Evolutionary conservation across 1,284 basidiomycete genomes (phyloP).

Genomic region (Puccinia horiana): DNA sequence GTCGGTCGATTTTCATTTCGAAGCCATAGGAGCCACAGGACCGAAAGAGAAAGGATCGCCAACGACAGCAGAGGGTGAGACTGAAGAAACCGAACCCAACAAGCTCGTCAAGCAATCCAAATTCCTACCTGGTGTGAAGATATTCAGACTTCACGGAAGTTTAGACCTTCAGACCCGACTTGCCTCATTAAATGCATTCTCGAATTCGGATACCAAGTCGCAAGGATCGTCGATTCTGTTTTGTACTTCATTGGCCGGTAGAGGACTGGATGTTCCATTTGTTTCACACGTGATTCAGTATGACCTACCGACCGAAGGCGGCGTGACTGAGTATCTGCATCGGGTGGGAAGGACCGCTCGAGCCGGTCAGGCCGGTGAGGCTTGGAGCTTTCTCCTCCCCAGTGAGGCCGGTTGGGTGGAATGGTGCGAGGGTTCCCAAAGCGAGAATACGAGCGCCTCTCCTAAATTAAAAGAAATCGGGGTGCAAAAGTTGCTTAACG

Average conservation of each 20-base stretch:
- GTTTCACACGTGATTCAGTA: conserved; percentile 93
- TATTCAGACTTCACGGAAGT: conserved; percentile 93
- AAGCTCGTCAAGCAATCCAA: conserved; percentile 67
- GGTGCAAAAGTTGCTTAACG: conserved; percentile 71
- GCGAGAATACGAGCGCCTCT: conserved; percentile 58
- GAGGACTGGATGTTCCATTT: conserved; percentile 94
- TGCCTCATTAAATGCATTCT: conserved; percentile 76
- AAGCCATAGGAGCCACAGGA: conserved; percentile 68
- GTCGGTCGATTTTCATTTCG: conserved; percentile 96
- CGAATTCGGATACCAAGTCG: conserved; percentile 54
- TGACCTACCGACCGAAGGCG: conserved; percentile 95
- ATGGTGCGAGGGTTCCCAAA: conserved; percentile 81
- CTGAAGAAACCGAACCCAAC: conserved; percentile 54
- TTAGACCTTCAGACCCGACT: conserved; percentile 79
- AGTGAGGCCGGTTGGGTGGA: conserved; percentile 84
- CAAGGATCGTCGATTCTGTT: conserved; percentile 68
- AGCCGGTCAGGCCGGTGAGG: conserved; percentile 81
- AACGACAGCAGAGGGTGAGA: conserved; percentile 52
- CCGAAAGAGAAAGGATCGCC: conserved; percentile 52
- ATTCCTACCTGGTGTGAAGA: conserved; percentile 75
- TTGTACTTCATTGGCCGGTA: conserved; percentile 94
- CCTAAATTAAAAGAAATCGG: conserved; percentile 65
- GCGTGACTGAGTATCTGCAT: conserved; percentile 94
- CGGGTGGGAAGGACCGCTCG: conserved; percentile 95
- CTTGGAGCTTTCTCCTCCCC: conserved; percentile 87